Percentiles rank a stretch among this genome's conserved stretches.
These are phyloP conservation scores for Guadua angustifolia DNA, from an alignment of 176 grass and related monocot genomes.

Conservation along the genomic window DNA sequence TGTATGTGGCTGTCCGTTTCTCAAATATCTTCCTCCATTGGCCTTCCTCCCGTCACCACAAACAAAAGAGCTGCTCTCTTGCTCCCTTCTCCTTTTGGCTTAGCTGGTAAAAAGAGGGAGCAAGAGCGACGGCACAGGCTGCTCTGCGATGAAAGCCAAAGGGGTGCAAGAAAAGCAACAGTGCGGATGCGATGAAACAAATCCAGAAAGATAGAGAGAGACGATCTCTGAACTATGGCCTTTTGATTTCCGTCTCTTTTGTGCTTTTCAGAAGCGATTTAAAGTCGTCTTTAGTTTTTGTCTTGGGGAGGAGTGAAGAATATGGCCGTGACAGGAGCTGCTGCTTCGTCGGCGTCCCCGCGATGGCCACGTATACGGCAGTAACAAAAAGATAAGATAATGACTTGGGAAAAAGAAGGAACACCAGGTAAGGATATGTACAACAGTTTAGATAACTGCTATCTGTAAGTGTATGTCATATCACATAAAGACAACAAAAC, in stretches of 20 bases:
- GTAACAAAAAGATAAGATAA: neutral
- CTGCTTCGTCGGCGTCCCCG: neutral
- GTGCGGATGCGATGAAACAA: neutral
- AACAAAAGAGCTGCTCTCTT: neutral
- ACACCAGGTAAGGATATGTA: neutral
- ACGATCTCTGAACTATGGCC: neutral
- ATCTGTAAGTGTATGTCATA: too few species aligned
- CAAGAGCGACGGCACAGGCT: neutral
- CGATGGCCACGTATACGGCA: conserved; percentile 36
- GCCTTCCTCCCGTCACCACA: conserved; percentile 11
- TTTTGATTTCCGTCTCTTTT: neutral
- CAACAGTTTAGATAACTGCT: too few species aligned
- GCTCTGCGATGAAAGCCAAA: conserved; percentile 36
- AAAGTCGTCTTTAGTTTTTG: conserved; percentile 21
- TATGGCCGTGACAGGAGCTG: conserved; percentile 6
- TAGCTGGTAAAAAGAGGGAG: neutral
- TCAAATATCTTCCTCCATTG: conserved; percentile 5
- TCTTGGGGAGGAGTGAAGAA: conserved; percentile 16
- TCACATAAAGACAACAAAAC: too few species aligned
- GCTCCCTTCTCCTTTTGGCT: neutral
- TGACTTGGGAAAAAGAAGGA: neutral
- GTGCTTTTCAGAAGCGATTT: neutral
- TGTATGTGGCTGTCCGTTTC: conserved; percentile 1
- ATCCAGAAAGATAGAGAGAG: neutral
- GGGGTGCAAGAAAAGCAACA: neutral